phyloP scores from a whole-genome alignment of 2,329 filamentous ascomycete genomes.

The Pseudovirgaria hyperparasitica region DNA sequence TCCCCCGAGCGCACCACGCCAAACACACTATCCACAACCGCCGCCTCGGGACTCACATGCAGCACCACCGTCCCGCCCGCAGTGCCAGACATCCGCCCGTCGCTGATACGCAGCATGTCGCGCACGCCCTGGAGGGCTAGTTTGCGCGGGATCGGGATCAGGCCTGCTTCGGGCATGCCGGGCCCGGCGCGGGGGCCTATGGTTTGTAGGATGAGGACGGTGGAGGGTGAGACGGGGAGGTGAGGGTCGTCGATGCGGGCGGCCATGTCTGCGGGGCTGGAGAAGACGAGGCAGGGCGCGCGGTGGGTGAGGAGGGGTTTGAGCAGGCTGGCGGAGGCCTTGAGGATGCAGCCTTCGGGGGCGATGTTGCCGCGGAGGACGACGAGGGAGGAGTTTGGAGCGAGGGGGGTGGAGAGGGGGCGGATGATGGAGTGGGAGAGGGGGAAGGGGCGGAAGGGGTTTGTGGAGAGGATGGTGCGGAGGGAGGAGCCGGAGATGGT shows the following conservation, averaged over 20 bases:
- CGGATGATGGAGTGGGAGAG: constrained; percentile 67
- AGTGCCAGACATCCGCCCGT: constrained; percentile 43
- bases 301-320: constrained; percentile 51
- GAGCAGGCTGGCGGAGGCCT: constrained; percentile 89
- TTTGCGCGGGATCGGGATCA: constrained; percentile 68
- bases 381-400: constrained; percentile 68
- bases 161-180: constrained; percentile 83
- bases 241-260: constrained; percentile 56
- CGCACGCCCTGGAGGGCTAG: constrained; percentile 33
- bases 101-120: constrained; percentile 41
- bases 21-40: constrained; percentile 33
- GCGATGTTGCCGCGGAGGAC: constrained; percentile 76
- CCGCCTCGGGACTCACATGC: constrained; percentile 41
- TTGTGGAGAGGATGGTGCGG: constrained; percentile 60
- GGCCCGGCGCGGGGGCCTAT: constrained; percentile 83
- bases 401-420: constrained; percentile 67
- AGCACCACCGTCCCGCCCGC: constrained; percentile 42
- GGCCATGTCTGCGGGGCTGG: constrained; percentile 69
- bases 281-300: constrained; percentile 66
- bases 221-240: constrained; percentile 58
- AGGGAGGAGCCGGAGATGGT: constrained; percentile 74
- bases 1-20: constrained; percentile 37
- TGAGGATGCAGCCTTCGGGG: constrained; percentile 76
- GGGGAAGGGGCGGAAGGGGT: constrained; percentile 52
- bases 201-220: constrained; percentile 78